phyloP scores from a whole-genome alignment of 176 grass and related monocot species.

The Tillandsia leiboldiana region DNA sequence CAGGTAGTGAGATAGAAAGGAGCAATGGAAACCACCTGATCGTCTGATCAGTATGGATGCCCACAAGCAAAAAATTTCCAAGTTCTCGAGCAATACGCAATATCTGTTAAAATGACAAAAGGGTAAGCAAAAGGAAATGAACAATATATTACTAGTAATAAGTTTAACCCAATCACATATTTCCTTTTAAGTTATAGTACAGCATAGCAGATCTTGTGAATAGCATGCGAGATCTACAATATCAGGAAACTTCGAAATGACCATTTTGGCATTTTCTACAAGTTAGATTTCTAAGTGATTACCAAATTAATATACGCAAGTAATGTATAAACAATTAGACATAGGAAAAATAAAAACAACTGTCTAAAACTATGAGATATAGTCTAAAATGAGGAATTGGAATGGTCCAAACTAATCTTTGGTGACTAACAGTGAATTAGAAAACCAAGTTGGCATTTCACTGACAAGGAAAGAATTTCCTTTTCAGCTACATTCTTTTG shows the following conservation, averaged over 20 bases:
- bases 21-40: constrained; percentile 52
- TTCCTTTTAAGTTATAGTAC: neutral
- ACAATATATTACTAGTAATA: constrained; percentile 11
- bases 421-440: neutral
- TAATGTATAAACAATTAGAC: too few species aligned
- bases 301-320: too few species aligned
- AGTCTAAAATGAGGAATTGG: too few species aligned
- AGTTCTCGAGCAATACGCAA: constrained; percentile 84
- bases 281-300: too few species aligned
- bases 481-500: neutral
- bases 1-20: constrained; percentile 1
- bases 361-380: too few species aligned
- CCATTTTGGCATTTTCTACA: too few species aligned
- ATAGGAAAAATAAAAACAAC: too few species aligned
- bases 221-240: neutral
- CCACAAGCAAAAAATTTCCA: constrained; percentile 92
- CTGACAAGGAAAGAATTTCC: neutral
- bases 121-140: neutral
- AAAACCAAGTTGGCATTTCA: neutral
- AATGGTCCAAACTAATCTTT: too few species aligned
- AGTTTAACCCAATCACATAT: neutral
- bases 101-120: constrained; percentile 33
- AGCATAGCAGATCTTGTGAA: neutral
- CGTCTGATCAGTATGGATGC: constrained; percentile 91
- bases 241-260: neutral